phyloP scores from a whole-genome alignment of 2,329 filamentous ascomycete species.

The Pseudogymnoascus sp. region DNA sequence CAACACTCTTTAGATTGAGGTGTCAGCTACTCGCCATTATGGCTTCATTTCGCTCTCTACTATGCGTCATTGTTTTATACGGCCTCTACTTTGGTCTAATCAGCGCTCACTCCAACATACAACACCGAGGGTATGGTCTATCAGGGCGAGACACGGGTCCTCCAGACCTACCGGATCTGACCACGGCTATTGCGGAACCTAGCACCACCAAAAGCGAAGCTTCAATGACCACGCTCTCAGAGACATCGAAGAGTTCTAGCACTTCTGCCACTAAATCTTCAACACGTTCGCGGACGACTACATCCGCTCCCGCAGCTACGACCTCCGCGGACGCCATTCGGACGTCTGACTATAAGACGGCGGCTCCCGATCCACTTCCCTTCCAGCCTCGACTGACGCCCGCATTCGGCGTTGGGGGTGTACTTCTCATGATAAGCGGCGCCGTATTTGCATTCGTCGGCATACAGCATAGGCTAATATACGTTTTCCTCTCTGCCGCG shows the following conservation, averaged over 20 bases:
- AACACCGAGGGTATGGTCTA: not conserved
- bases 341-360: slow-evolving; percentile 1
- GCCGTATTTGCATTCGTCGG: slow-evolving; percentile 65
- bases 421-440: slow-evolving; percentile 69
- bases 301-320: not conserved
- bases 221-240: slow-evolving; percentile 4
- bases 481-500: slow-evolving; percentile 72
- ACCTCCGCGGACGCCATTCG: not conserved
- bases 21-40: slow-evolving; percentile 6
- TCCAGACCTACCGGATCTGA: not conserved
- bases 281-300: slow-evolving; percentile 6
- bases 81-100: slow-evolving; percentile 7
- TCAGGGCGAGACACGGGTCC: slow-evolving; percentile 6
- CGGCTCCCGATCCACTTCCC: slow-evolving; percentile 46
- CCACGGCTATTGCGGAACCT: slow-evolving; percentile 3
- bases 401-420: slow-evolving; percentile 70
- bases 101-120: not conserved
- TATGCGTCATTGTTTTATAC: not conserved
- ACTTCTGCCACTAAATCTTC: not conserved
- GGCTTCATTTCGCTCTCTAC: slow-evolving; percentile 7
- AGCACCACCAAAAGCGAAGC: slow-evolving; percentile 8
- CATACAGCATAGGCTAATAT: slow-evolving; percentile 72
- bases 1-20: slow-evolving; percentile 8
- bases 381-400: slow-evolving; percentile 70
- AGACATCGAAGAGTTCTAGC: not conserved